Percentiles rank a stretch among this genome's conserved stretches.
These are phyloP conservation scores for Aspergillus coremiiformis DNA, from an alignment of 495 filamentous ascomycete genomes.

Conservation along the genomic window DNA sequence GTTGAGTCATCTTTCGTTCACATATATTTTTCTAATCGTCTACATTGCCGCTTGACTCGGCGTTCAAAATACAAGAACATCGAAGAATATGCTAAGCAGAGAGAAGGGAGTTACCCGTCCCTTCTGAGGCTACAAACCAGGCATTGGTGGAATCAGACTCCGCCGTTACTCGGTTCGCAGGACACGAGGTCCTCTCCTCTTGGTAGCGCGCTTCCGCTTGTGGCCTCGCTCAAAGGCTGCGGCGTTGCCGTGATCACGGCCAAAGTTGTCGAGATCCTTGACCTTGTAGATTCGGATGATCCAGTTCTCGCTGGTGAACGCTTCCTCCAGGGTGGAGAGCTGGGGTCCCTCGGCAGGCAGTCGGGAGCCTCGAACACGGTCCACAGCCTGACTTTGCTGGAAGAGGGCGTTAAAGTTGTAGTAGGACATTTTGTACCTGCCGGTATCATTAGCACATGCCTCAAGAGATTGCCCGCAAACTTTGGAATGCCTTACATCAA, in stretches of 20 bases:
- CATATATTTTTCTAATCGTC: constrained; percentile 5
- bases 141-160: neutral
- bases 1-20: neutral
- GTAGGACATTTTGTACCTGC: constrained; percentile 99
- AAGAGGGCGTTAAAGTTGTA: constrained; percentile 94
- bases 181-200: constrained; percentile 70
- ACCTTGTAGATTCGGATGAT: constrained; percentile 99
- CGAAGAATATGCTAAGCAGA: constrained; percentile 6
- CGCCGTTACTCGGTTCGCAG: constrained; percentile 69
- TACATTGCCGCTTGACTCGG: neutral
- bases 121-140: neutral
- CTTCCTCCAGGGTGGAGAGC: constrained; percentile 87
- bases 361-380: constrained; percentile 76
- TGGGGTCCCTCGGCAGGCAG: constrained; percentile 82
- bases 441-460: constrained; percentile 28
- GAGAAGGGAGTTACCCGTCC: neutral
- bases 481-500: constrained; percentile 67
- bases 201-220: constrained; percentile 85
- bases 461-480: neutral
- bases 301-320: constrained; percentile 99
- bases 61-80: constrained; percentile 10
- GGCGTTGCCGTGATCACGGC: constrained; percentile 77
- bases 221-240: constrained; percentile 84
- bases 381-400: constrained; percentile 81
- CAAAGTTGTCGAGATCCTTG: constrained; percentile 95